Conservation (phyloP, 1,284 basidiomycete species). For the Takashimella koratensis region DNA sequence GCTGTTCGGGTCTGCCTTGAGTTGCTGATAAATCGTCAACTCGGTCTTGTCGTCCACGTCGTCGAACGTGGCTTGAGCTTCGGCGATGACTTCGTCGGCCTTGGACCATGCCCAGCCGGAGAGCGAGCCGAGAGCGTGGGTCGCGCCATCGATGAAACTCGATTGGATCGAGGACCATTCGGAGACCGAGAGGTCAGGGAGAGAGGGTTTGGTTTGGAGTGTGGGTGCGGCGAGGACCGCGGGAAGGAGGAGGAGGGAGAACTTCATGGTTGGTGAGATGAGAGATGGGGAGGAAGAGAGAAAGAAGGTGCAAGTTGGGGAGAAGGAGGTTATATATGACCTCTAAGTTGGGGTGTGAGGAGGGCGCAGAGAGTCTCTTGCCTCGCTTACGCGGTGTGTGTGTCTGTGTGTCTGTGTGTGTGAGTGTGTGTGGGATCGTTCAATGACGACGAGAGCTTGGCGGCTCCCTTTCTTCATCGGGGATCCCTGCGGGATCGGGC, state of each 20-base stretch:
- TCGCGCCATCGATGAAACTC: conserved; percentile 19
- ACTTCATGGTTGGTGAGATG: conserved; percentile 4
- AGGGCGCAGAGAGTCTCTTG: too few relatives aligned
- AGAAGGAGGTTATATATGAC: neutral
- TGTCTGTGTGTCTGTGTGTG: too few relatives aligned
- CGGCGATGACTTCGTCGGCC: conserved; percentile 29
- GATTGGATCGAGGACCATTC: conserved; percentile 38
- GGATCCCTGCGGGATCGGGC: too few relatives aligned
- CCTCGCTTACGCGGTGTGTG: too few relatives aligned
- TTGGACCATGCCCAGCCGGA: conserved; percentile 28
- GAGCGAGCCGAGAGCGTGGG: conserved; percentile 14
- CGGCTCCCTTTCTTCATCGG: too few relatives aligned
- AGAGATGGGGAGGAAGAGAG: neutral
- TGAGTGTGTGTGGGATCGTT: too few relatives aligned
- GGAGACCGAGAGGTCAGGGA: conserved; percentile 30
- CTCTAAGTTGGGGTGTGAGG: too few relatives aligned
- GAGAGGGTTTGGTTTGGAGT: conserved; percentile 1
- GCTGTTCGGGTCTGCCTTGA: conserved; percentile 40
- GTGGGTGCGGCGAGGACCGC: conserved; percentile 12
- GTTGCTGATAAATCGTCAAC: conserved; percentile 44
- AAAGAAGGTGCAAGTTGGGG: neutral
- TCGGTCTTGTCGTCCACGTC: conserved; percentile 31
- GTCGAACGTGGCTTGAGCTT: conserved; percentile 14
- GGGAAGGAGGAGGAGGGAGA: conserved; percentile 14
- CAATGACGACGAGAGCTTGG: too few relatives aligned